phyloP scores from a whole-genome alignment of 2,329 filamentous ascomycete species.

The Microsporum canis region DNA sequence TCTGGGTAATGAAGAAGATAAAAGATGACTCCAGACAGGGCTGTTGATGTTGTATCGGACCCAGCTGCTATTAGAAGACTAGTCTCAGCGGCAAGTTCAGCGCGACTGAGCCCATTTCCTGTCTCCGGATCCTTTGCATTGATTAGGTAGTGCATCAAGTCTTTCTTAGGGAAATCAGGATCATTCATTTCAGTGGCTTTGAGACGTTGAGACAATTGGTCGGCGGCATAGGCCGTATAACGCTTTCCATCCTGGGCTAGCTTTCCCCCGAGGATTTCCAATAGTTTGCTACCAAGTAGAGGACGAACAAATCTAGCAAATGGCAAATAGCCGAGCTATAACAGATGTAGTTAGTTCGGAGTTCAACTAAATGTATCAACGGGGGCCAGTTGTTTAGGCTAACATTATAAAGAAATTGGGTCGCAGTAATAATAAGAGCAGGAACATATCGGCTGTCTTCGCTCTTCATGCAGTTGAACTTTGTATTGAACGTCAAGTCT shows the following conservation, averaged over 20 bases:
- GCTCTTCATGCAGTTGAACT: constrained; percentile 22
- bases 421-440: constrained; percentile 21
- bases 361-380: background rate
- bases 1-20: constrained; percentile 29
- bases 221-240: constrained; percentile 11
- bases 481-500: constrained; percentile 24
- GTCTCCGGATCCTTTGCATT: constrained; percentile 38
- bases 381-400: background rate
- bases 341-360: background rate
- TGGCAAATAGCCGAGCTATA: constrained; percentile 12
- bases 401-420: constrained; percentile 14
- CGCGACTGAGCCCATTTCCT: constrained; percentile 31
- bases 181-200: constrained; percentile 13
- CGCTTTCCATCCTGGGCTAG: constrained; percentile 8
- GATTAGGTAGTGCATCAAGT: constrained; percentile 39
- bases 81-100: constrained; percentile 39
- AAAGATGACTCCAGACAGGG: constrained; percentile 28
- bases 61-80: constrained; percentile 40
- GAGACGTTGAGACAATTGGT: constrained; percentile 36
- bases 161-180: constrained; percentile 27
- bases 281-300: constrained; percentile 8
- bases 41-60: constrained; percentile 31
- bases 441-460: constrained; percentile 12
- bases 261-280: constrained; percentile 11
- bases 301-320: constrained; percentile 7